phyloP scores from a whole-genome alignment of 441 rosid genomes.

The Daphne laureola region DNA sequence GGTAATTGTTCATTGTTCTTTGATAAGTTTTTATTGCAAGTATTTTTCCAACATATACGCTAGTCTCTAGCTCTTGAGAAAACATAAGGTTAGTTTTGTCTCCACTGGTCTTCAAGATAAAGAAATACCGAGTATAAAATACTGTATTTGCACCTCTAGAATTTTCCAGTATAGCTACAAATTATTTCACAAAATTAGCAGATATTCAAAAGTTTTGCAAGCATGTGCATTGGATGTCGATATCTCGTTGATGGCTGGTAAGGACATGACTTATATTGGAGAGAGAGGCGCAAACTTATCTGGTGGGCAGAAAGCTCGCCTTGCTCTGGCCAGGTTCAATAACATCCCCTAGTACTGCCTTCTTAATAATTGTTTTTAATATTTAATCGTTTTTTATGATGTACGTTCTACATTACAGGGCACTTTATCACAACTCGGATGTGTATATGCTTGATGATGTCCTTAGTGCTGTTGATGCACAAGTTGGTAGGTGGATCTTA shows the following conservation, averaged over 20 bases:
- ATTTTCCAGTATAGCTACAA: neutral
- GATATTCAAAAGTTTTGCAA: constrained; percentile 55
- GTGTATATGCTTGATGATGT: constrained; percentile 83
- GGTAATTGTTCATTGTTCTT: constrained; percentile 27
- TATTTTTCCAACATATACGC: no score
- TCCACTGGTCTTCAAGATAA: no score
- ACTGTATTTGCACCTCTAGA: no score
- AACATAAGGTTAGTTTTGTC: no score
- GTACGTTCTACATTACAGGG: constrained; percentile 49
- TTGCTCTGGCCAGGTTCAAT: constrained; percentile 85
- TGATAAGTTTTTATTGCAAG: no score
- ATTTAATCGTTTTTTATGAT: constrained; percentile 15
- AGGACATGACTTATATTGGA: constrained; percentile 80
- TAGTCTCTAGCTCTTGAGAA: no score
- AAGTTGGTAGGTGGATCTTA: constrained; percentile 85
- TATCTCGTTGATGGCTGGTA: constrained; percentile 75
- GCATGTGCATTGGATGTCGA: constrained; percentile 85
- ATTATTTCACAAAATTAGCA: constrained; percentile 18
- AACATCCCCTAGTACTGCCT: constrained; percentile 12
- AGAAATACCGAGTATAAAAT: no score
- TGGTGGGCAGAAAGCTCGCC: constrained; percentile 98
- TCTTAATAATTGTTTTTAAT: constrained; percentile 8
- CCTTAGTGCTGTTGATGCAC: constrained; percentile 94
- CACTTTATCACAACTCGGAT: constrained; percentile 69
- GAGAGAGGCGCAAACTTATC: constrained; percentile 91